These are phyloP conservation scores for Nyssa sinensis DNA, from an alignment of 148 eudicot genomes.

Conservation along the genomic window DNA sequence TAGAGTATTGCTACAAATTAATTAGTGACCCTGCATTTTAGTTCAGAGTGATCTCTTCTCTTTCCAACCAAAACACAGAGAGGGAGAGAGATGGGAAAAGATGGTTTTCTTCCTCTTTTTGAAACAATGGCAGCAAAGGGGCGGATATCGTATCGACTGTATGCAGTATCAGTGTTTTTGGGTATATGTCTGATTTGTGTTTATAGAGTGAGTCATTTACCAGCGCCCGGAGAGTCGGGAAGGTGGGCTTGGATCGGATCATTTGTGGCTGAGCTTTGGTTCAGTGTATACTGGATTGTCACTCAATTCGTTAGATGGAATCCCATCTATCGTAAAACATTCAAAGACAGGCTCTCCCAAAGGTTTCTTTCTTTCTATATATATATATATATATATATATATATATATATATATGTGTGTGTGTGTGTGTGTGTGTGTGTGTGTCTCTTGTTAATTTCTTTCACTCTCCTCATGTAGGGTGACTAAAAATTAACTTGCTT, in stretches of 20 bases:
- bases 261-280: constrained; percentile 14
- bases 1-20: too few relatives aligned
- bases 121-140: constrained; percentile 9
- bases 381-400: not conserved
- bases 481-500: too few relatives aligned
- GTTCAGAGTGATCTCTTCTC: too few relatives aligned
- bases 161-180: constrained; percentile 15
- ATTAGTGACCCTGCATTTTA: too few relatives aligned
- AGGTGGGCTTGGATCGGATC: constrained; percentile 13
- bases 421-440: too few relatives aligned
- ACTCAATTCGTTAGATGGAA: constrained; percentile 12
- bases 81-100: not conserved
- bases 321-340: constrained; percentile 4
- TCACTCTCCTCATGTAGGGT: not conserved
- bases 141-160: not conserved
- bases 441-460: not conserved
- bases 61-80: not conserved
- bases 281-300: constrained; percentile 16
- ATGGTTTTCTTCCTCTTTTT: not conserved
- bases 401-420: too few relatives aligned
- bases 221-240: not conserved
- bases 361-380: not conserved
- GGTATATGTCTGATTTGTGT: constrained; percentile 12
- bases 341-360: constrained; percentile 8
- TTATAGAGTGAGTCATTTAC: constrained; percentile 14